Percentiles rank a stretch among this genome's conserved stretches.
These are phyloP conservation scores for Isatis lusitanica DNA, from an alignment of 441 rosid species.

Conservation along the genomic window DNA sequence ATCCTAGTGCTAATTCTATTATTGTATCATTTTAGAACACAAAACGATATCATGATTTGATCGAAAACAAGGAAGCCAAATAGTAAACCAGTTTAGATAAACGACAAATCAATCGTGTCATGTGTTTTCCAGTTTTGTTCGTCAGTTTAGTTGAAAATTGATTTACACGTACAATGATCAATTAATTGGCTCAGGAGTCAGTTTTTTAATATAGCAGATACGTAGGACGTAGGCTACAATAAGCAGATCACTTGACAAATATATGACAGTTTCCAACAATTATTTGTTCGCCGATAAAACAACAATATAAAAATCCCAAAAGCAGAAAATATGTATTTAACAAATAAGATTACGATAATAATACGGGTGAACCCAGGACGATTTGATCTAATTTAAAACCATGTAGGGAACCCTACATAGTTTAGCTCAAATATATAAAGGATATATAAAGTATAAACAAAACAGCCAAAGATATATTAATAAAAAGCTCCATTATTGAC, in stretches of 20 bases:
- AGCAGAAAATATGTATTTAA: conserved; percentile 2
- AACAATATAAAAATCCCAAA: not conserved
- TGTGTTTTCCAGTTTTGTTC: not conserved
- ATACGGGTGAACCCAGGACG: conserved; percentile 2
- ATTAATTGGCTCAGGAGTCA: not conserved
- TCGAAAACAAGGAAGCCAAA: not conserved
- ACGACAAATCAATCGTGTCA: conserved; percentile 8
- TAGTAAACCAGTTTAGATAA: not conserved
- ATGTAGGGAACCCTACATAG: not conserved
- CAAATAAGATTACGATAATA: conserved; percentile 14
- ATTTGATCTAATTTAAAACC: not conserved
- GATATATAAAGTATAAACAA: not conserved
- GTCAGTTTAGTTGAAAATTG: not conserved
- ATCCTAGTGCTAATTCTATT: not conserved
- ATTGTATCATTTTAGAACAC: not conserved
- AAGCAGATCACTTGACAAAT: not conserved
- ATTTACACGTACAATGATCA: not conserved
- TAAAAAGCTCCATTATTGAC: conserved; percentile 13
- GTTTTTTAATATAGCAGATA: not conserved
- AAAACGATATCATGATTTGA: not conserved
- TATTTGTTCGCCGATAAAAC: conserved; percentile 4
- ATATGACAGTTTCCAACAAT: conserved; percentile 1
- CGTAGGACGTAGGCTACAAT: not conserved
- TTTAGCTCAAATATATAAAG: not conserved
- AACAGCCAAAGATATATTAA: not conserved